A percentile compares a stretch with the other conserved stretches of the same genome.
Conservation (phyloP, 2,329 filamentous ascomycete genomes). For the Berkeleyomyces rouxiae region DNA sequence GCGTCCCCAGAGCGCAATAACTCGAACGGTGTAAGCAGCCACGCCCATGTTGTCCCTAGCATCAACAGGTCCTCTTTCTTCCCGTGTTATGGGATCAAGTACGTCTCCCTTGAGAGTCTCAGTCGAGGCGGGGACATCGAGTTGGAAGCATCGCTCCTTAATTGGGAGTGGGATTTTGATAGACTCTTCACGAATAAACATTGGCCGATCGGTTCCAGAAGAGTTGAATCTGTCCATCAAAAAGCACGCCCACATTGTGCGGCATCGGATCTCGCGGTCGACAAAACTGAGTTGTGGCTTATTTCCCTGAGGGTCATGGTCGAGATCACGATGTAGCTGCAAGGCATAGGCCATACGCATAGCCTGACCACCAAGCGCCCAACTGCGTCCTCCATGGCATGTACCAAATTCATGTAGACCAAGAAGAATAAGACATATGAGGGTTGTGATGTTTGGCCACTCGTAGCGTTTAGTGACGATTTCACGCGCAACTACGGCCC, state of each 20-base stretch:
- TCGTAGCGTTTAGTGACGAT: slow-evolving; percentile 82
- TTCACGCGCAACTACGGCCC: slow-evolving; percentile 72
- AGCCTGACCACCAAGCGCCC: slow-evolving; percentile 88
- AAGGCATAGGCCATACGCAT: slow-evolving; percentile 94
- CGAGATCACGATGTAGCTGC: slow-evolving; percentile 80
- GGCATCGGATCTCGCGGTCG: slow-evolving; percentile 78
- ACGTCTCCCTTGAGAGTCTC: slow-evolving; percentile 63
- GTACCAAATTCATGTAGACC: slow-evolving; percentile 93
- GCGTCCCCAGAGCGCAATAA: slow-evolving; percentile 76
- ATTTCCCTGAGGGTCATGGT: slow-evolving; percentile 49
- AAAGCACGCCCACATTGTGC: slow-evolving; percentile 97
- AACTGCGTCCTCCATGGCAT: slow-evolving; percentile 87
- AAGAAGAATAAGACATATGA: slow-evolving; percentile 77
- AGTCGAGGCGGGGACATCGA: slow-evolving; percentile 78
- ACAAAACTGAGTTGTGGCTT: slow-evolving; percentile 57
- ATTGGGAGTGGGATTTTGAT: slow-evolving; percentile 81
- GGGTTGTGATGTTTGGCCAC: slow-evolving; percentile 86
- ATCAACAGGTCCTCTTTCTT: slow-evolving; percentile 35
- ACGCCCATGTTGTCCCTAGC: slow-evolving; percentile 76
- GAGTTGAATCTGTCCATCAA: slow-evolving; percentile 97
- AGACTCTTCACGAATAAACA: slow-evolving; percentile 78
- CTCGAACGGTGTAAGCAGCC: slow-evolving; percentile 72
- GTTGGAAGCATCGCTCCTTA: slow-evolving; percentile 74
- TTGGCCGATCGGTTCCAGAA: slow-evolving; percentile 79
- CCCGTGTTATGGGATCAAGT: slow-evolving; percentile 42